Base-by-base conservation (phyloP, 2,329 filamentous ascomycete species). In the Monosporascus sp. region DNA sequence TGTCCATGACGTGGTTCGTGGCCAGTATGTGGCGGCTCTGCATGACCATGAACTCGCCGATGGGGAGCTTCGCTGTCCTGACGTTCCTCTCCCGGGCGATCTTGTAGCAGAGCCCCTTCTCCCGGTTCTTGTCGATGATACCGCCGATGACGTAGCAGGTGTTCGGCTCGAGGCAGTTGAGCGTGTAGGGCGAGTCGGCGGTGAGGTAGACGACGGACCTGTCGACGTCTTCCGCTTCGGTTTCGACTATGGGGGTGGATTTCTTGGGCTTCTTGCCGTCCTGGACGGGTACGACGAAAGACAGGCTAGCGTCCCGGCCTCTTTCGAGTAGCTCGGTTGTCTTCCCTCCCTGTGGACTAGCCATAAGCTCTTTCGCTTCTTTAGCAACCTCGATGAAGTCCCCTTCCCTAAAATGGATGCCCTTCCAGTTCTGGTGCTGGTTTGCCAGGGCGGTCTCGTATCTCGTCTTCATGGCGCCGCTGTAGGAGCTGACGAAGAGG, bases 1-100 rank as follows among this genome's bases (percentile, higher is more conserved):
- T 97, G 72, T 97, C 93, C 47, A 94, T 83, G 1, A 99, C 94
- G 65, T 99, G 94, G 66, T 97, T 99, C 7, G 93, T 97, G 3
- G 93, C 86, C 53, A 99, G 74, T 5, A 99, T 89, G 62, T 87
- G 84, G 34, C 94, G 83, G 62, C 88, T 92, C 52, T 86, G 81
- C 89, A 99, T 95, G 58, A 90, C 81, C 77, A 99, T 86, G 69
- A 90, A 97, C 57, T 97, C 86, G n/a, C 91, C 90, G 62, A 99
- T 97, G 0, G 94, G 94, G 51, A 99, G 71, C 67, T 90, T 92
- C 2, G 93, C 94, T 0, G 94, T 97, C 58, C 87, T 86, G 62
- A 99, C 83, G 0, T 89, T 89, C 56, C 79, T 79, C 51, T 86
- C 83, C 50, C 81, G 77, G 0, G 94, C 94, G 17, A 88, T 80